phyloP scores from a whole-genome alignment of 1,284 basidiomycete species.

The Laetiporus sulphureus region DNA sequence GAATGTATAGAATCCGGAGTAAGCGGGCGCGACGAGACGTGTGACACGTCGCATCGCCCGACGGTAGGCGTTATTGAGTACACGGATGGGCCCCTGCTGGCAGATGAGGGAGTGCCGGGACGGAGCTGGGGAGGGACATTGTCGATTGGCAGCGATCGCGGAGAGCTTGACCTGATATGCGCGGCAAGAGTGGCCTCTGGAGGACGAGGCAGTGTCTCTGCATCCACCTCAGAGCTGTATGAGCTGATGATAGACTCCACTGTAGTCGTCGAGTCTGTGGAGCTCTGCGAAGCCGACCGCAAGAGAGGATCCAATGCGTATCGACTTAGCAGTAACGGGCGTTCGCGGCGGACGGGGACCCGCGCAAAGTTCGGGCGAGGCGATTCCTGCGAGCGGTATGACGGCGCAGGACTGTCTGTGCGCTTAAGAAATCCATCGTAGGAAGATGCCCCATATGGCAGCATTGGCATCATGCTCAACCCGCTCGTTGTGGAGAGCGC shows the following conservation, averaged over 20 bases:
- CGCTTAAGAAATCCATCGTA: neutral
- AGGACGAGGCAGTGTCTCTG: neutral
- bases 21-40: slow-evolving; percentile 12
- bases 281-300: neutral
- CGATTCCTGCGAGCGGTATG: slow-evolving; percentile 4
- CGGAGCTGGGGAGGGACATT: slow-evolving; percentile 5
- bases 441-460: slow-evolving; percentile 6
- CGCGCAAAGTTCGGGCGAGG: neutral
- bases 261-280: neutral
- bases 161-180: neutral
- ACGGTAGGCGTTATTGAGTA: neutral
- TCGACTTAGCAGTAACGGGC: slow-evolving; percentile 5
- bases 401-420: slow-evolving; percentile 5
- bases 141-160: neutral
- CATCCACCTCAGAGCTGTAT: slow-evolving; percentile 2
- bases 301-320: slow-evolving; percentile 1
- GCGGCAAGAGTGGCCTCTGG: neutral
- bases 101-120: slow-evolving; percentile 8
- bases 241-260: neutral
- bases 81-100: neutral
- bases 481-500: neutral
- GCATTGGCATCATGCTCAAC: neutral
- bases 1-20: slow-evolving; percentile 21
- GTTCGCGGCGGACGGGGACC: too few species aligned
- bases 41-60: too few species aligned